Evolutionary conservation across 2,329 filamentous ascomycete genomes (phyloP).

Genomic region (Periconia digitata): DNA sequence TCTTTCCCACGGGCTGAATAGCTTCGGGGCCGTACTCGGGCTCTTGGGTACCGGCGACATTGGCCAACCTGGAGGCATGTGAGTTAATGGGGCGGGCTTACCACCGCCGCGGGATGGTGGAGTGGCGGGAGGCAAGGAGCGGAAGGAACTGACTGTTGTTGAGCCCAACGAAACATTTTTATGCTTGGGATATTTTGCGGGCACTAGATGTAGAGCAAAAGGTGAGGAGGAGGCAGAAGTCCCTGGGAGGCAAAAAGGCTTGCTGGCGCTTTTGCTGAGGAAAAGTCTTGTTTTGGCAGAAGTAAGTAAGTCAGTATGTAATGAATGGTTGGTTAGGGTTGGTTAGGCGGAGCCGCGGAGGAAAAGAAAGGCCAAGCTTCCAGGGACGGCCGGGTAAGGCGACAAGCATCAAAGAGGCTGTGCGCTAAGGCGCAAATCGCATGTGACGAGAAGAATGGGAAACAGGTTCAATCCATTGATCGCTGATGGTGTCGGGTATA

Average conservation of each 20-base stretch:
- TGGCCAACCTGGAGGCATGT: slow-evolving; percentile 54
- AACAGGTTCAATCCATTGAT: not conserved
- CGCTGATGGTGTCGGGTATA: not conserved
- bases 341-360: not conserved
- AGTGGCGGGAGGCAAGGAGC: slow-evolving; percentile 13
- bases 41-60: slow-evolving; percentile 94
- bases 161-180: slow-evolving; percentile 91
- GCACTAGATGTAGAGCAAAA: slow-evolving; percentile 31
- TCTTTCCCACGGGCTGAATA: slow-evolving; percentile 81
- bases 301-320: slow-evolving; percentile 12
- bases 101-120: slow-evolving; percentile 11
- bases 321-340: not conserved
- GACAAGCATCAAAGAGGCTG: not conserved
- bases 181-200: slow-evolving; percentile 17
- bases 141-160: slow-evolving; percentile 71
- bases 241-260: slow-evolving; percentile 28
- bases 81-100: slow-evolving; percentile 13
- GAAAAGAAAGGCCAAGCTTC: slow-evolving; percentile 12
- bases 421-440: not conserved
- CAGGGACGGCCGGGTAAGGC: slow-evolving; percentile 12
- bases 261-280: slow-evolving; percentile 20
- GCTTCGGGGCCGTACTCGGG: slow-evolving; percentile 90
- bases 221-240: slow-evolving; percentile 19
- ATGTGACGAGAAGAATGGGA: not conserved
- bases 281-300: slow-evolving; percentile 24